These are phyloP conservation scores for Didymella pinodella DNA, from an alignment of 2,329 filamentous ascomycete species.

Conservation along the genomic window DNA sequence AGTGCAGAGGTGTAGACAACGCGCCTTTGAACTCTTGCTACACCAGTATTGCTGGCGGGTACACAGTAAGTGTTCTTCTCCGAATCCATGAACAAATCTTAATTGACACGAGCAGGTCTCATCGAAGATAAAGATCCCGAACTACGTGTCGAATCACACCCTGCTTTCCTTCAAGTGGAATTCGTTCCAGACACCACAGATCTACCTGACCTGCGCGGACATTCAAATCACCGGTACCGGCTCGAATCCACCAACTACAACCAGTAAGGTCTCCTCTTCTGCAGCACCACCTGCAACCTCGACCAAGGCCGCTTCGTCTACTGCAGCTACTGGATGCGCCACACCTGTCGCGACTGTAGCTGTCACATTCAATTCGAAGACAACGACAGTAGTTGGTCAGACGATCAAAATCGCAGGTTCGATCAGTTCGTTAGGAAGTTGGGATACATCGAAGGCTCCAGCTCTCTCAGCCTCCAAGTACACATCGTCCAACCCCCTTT, in stretches of 20 bases:
- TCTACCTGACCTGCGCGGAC: constrained; percentile 46
- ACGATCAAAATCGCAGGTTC: constrained; percentile 58
- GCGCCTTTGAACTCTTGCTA: constrained; percentile 45
- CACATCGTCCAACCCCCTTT: constrained; percentile 55
- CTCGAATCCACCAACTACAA: constrained; percentile 26
- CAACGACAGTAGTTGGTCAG: constrained; percentile 58
- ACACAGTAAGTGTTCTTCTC: constrained; percentile 35
- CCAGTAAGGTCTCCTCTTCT: constrained; percentile 24
- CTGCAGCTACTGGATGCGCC: constrained; percentile 31
- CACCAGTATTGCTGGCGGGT: constrained; percentile 46
- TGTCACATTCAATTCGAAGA: constrained; percentile 58
- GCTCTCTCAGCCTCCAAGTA: constrained; percentile 55
- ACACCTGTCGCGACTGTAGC: constrained; percentile 39
- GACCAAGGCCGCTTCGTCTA: constrained; percentile 22
- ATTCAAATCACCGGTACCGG: constrained; percentile 37
- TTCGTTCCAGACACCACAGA: constrained; percentile 45
- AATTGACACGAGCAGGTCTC: constrained; percentile 14
- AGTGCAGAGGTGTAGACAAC: constrained; percentile 44
- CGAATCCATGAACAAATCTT: no score
- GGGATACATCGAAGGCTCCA: constrained; percentile 53
- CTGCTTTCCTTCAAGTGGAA: constrained; percentile 46
- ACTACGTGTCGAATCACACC: constrained; percentile 44
- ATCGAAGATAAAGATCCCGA: constrained; percentile 45
- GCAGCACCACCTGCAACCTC: constrained; percentile 17
- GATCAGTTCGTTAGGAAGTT: constrained; percentile 54